Evolutionary conservation across 352 stramenopile species (phyloP).

Genomic region (Globisporangium okanoganense): DNA sequence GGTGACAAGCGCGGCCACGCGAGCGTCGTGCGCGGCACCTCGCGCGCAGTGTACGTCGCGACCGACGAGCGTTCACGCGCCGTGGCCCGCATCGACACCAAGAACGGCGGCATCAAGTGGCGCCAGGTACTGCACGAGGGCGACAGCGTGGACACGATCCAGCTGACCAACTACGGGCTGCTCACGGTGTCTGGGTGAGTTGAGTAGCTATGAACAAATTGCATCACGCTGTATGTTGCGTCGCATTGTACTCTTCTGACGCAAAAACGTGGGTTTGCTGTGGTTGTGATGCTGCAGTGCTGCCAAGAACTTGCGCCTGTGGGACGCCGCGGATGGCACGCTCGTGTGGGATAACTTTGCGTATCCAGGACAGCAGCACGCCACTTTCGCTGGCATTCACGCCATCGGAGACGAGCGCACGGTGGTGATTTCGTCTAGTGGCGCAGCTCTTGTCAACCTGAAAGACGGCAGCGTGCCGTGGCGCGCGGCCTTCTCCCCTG

Average conservation of each 20-base stretch:
- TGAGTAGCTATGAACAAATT: neutral
- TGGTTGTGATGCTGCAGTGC: constrained; percentile 19
- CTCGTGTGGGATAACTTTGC: constrained; percentile 66
- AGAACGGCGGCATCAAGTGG: constrained; percentile 73
- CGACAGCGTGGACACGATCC: constrained; percentile 63
- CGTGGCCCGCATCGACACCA: constrained; percentile 60
- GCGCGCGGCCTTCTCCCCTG: constrained; percentile 28
- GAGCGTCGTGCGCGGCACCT: constrained; percentile 33
- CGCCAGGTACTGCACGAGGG: constrained; percentile 56
- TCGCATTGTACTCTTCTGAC: no score
- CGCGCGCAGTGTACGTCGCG: constrained; percentile 63
- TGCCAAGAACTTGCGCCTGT: constrained; percentile 61
- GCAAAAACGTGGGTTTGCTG: no score
- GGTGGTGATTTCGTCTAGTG: constrained; percentile 42
- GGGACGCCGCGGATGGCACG: constrained; percentile 55
- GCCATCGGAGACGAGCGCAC: constrained; percentile 42
- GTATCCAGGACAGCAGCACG: constrained; percentile 16
- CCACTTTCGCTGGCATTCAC: constrained; percentile 39
- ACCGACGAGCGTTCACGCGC: constrained; percentile 58
- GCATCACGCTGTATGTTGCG: constrained; percentile 6
- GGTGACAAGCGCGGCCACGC: constrained; percentile 38
- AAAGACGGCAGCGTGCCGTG: constrained; percentile 52
- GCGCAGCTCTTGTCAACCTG: constrained; percentile 47
- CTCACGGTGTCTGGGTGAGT: constrained; percentile 61
- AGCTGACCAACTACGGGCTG: constrained; percentile 65